Base-by-base conservation (phyloP, 2,329 filamentous ascomycete species). In the Talaromyces sp. region DNA sequence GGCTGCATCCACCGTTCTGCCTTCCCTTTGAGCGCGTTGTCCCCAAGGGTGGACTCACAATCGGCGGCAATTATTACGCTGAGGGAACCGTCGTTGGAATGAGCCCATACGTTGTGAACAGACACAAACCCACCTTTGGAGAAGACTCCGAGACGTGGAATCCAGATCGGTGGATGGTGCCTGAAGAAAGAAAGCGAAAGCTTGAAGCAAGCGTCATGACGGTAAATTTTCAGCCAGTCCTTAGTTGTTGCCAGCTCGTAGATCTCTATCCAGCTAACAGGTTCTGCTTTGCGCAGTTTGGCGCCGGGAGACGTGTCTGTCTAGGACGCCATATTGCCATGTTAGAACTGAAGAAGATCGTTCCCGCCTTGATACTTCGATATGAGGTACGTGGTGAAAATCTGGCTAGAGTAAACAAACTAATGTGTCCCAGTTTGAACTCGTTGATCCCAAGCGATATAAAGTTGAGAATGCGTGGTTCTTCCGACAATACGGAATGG, bases 31-130 rank as follows among this genome's bases (percentile, higher is more conserved):
- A 39, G 7, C 13, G 36, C 3, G 36, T 39, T n/a, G 36, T 39
- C 8, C 36, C 36, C 36, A 3, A 3, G 7, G 36, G 36, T 39
- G 36, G 36, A 3, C 3, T 39, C 4, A n/a, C 13, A 17, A 39
- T 39, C 2, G 15, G 15, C 3, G 36, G 36, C 5, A n/a, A n/a
- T 17, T n/a, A 17, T 39, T 17, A 6, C 5, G 13, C 36, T n/a
- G 36, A 5, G 0, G 64, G 65, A 5, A 67, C 65, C 9, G 61
- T 67, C 17, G 56, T 68, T 9, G 66, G 66, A 13, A 66, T 66
- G 39, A 68, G 65, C 39, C 61, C 65, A 3, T 68, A 59, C 50
- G 64, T 67, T n/a, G 52, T 64, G n/a, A 64, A 66, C 39, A 63
- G 63, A 13, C 55, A 63, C 40, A 43, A 61, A 9, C 36, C 41